Conservation (phyloP, 371 early-diverging fungal species). For the Apophysomyces ossiformis region DNA sequence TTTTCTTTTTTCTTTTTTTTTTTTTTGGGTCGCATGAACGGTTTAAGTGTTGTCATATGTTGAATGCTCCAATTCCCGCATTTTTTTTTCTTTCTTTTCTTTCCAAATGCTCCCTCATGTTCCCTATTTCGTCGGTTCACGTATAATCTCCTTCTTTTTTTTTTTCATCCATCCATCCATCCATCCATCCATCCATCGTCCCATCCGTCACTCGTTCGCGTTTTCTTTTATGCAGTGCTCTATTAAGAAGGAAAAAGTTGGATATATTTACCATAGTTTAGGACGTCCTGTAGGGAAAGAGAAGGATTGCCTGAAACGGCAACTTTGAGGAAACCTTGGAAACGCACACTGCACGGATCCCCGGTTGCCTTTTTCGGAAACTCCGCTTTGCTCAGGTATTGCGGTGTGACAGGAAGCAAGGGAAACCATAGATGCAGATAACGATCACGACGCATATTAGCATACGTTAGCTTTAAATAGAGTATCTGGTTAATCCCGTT, state of each 20-base stretch:
- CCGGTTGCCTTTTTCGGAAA: conserved; percentile 1
- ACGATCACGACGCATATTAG: no score
- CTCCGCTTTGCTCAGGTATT: background rate
- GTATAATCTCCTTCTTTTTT: background rate
- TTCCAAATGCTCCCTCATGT: no score
- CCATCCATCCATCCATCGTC: conserved; percentile 17
- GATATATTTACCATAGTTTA: background rate
- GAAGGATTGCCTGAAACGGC: background rate
- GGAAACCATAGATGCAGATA: no score
- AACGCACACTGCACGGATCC: background rate
- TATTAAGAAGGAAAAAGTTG: background rate
- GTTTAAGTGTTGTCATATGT: background rate
- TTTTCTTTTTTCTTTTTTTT: no score
- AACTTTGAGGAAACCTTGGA: background rate
- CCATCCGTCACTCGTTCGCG: background rate
- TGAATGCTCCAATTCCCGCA: no score
- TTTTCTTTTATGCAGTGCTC: no score
- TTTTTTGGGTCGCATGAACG: background rate
- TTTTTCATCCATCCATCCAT: background rate
- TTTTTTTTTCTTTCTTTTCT: no score
- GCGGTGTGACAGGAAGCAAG: no score
- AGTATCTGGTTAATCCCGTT: no score
- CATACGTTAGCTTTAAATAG: no score
- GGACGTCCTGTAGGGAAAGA: conserved; percentile 3
- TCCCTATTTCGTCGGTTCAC: no score